These are phyloP conservation scores for Taphrina sp. DNA, from an alignment of 1,139 yeast genomes.

Conservation along the genomic window DNA sequence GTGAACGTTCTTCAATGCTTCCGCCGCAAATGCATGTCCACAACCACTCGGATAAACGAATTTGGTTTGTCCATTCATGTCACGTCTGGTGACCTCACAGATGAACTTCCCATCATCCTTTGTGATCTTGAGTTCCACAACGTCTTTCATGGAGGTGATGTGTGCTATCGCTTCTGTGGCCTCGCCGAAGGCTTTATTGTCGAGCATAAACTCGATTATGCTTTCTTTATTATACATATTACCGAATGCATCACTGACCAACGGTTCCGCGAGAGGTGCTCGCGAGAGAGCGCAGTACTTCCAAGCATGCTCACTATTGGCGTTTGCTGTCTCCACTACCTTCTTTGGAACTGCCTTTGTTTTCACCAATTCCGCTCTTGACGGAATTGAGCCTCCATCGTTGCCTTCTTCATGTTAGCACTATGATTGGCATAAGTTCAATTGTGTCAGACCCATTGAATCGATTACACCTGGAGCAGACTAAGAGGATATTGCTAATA, in stretches of 20 bases:
- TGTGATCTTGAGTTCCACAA: conserved; percentile 50
- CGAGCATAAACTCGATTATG: conserved; percentile 57
- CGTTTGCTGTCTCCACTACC: conserved; percentile 39
- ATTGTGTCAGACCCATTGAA: no score
- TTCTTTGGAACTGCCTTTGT: conserved; percentile 34
- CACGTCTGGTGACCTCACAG: conserved; percentile 56
- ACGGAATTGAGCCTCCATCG: conserved; percentile 57
- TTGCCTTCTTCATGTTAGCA: no score
- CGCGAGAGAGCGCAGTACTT: conserved; percentile 50
- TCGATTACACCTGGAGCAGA: no score
- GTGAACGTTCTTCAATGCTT: conserved; percentile 46
- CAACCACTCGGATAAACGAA: conserved; percentile 55
- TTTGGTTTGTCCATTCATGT: conserved; percentile 45
- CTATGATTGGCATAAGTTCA: no score
- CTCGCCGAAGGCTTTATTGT: conserved; percentile 43
- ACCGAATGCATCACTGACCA: conserved; percentile 74
- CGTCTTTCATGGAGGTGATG: conserved; percentile 52
- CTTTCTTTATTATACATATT: conserved; percentile 67
- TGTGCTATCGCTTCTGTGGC: conserved; percentile 48
- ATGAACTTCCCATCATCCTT: conserved; percentile 45
- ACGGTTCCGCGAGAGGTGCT: conserved; percentile 49
- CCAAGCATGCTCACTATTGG: conserved; percentile 46
- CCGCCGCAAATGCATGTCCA: conserved; percentile 54
- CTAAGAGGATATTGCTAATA: no score
- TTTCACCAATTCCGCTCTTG: conserved; percentile 49